Percentiles rank a stretch among this genome's conserved stretches.
Conservation (phyloP, 1,284 basidiomycete species). For the Ceratobasidium sp. region DNA sequence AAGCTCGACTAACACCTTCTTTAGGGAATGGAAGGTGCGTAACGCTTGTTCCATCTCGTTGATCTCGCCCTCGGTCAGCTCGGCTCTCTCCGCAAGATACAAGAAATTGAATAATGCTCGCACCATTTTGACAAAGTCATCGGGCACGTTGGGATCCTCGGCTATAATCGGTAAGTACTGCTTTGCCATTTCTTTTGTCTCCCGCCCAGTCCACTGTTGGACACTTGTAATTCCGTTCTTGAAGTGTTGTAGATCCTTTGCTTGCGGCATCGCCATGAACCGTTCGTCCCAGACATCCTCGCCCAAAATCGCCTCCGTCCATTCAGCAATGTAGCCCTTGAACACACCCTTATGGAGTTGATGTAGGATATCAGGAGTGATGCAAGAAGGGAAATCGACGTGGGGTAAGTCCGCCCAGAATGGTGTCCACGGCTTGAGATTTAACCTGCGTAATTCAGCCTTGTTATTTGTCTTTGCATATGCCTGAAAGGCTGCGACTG, state of each 20-base stretch:
- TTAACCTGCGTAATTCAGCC: constrained; percentile 3
- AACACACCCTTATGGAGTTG: constrained; percentile 57
- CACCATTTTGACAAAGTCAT: constrained; percentile 18
- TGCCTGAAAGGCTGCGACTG: neutral
- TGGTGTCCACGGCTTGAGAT: constrained; percentile 39
- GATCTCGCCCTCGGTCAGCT: constrained; percentile 15
- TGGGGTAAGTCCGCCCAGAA: constrained; percentile 54
- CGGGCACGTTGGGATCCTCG: constrained; percentile 38
- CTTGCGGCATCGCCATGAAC: constrained; percentile 40
- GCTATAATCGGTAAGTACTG: constrained; percentile 46
- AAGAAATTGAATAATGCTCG: constrained; percentile 21
- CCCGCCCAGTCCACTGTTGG: constrained; percentile 44
- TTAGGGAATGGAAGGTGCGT: constrained; percentile 1
- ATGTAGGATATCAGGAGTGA: constrained; percentile 56
- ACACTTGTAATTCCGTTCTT: constrained; percentile 40
- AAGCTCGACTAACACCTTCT: neutral
- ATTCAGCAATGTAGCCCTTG: constrained; percentile 52
- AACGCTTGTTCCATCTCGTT: constrained; percentile 1
- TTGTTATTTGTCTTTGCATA: neutral
- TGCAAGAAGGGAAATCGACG: constrained; percentile 51
- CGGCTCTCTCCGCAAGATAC: neutral
- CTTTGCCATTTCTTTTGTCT: constrained; percentile 45
- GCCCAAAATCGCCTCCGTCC: constrained; percentile 45
- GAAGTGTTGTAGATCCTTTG: constrained; percentile 35
- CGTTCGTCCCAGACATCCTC: constrained; percentile 40